A percentile compares a stretch with the other conserved stretches of the same genome.
Conservation (phyloP, 805 yeast species). For the Candida fluviatilis region DNA sequence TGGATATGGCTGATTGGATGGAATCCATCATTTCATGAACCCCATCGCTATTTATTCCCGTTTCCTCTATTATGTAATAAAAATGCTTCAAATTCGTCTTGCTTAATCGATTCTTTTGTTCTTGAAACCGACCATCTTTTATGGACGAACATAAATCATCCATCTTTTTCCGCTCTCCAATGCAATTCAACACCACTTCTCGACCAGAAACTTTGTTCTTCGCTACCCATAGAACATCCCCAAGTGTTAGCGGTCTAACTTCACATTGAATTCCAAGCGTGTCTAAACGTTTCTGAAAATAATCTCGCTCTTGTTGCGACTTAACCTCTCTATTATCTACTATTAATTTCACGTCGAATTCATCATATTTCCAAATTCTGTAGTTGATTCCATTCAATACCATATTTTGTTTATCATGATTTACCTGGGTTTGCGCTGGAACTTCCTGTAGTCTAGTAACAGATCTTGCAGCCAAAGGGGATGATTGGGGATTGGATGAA, state of each 20-base stretch:
- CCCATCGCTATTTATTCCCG: conserved; percentile 32
- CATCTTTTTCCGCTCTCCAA: conserved; percentile 86
- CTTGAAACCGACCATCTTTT: conserved; percentile 81
- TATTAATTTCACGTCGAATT: conserved; percentile 56
- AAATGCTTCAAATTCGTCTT: conserved; percentile 65
- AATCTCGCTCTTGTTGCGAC: conserved; percentile 63
- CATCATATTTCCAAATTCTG: conserved; percentile 58
- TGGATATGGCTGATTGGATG: conserved; percentile 71
- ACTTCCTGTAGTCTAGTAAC: too few relatives aligned
- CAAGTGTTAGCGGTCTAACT: conserved; percentile 62
- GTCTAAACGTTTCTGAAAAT: conserved; percentile 54
- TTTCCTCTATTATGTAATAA: conserved; percentile 77
- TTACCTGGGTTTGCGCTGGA: background rate
- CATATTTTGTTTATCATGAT: conserved; percentile 22
- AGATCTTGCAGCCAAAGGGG: background rate
- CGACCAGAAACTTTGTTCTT: conserved; percentile 51
- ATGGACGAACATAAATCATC: conserved; percentile 84
- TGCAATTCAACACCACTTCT: conserved; percentile 70
- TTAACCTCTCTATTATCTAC: conserved; percentile 83
- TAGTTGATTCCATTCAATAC: conserved; percentile 26
- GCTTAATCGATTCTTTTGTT: conserved; percentile 76
- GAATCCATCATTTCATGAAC: conserved; percentile 53
- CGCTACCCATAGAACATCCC: conserved; percentile 91
- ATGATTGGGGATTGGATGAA: conserved; percentile 4
- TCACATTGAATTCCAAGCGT: conserved; percentile 48